Base-by-base conservation (phyloP, 208 protist species). In the Naegleria gruberi region DNA sequence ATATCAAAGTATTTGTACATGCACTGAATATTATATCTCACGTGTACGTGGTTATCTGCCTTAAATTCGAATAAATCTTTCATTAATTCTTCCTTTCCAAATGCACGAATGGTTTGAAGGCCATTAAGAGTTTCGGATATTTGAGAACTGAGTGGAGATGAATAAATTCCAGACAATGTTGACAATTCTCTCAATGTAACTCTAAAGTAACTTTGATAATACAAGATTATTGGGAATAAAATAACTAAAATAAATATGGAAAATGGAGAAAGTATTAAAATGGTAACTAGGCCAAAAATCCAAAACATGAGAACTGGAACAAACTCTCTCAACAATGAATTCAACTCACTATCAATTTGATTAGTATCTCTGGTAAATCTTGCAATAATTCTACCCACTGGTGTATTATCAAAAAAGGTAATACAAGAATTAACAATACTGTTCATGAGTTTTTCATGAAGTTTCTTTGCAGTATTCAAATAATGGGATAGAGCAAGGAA, bases 81-180 rank as follows among this genome's bases (percentile, higher is more conserved):
- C 0, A 89, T 30, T 47, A 15, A 23, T 37, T 86, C 47, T 30
- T 45, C 23, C 3, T 19, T 47, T 19, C 81, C 65, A 84, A 94
- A 97, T 0, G 94, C 92, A 41, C 96, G 91, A 82, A 97, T 95
- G 12, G 93, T 94, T 26, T 74, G 15, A 2, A 95, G 17, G 7
- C 96, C 96, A 51, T 89, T 88, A 23, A 97, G 89, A 5, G 94
- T 94, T 87, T 97, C 94, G 19, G 37, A 23, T 41, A 97, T 95
- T 65, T 93, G 91, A 43, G 93, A 91, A 90, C 92, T 97, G 44
- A 96, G 91, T 1, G 26, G 44, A 8, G 44, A 55, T 34, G 6
- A 37, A 5, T 44, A 5, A 86, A 91, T 91, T 34, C 87, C 41
- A 23, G 8, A 4, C 34, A 91, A 42, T 34, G 87, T 51, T 40